phyloP scores from a whole-genome alignment of 1,284 basidiomycete genomes.

The Vanrija humicola region DNA sequence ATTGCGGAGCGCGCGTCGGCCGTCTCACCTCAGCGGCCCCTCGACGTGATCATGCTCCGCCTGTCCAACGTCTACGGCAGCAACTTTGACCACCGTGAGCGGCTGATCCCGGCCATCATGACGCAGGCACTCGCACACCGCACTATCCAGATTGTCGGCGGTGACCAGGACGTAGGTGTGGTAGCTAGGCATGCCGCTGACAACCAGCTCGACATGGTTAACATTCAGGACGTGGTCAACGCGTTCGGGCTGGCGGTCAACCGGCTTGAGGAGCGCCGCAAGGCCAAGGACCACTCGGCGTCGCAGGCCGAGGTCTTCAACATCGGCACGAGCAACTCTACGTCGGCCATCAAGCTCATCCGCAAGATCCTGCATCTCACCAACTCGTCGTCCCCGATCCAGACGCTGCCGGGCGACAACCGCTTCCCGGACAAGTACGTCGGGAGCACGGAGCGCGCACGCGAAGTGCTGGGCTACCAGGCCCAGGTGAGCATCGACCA shows the following conservation, averaged over 20 bases:
- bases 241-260: slow-evolving; percentile 20
- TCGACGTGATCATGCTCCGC: slow-evolving; percentile 22
- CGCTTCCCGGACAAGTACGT: slow-evolving; percentile 21
- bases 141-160: slow-evolving; percentile 26
- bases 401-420: slow-evolving; percentile 20
- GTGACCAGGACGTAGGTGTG: slow-evolving; percentile 22
- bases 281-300: background rate
- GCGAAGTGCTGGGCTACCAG: slow-evolving; percentile 16
- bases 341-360: slow-evolving; percentile 18
- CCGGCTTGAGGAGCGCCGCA: slow-evolving; percentile 1
- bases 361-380: slow-evolving; percentile 24
- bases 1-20: background rate
- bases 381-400: slow-evolving; percentile 26
- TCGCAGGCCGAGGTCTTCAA: slow-evolving; percentile 23
- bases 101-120: slow-evolving; percentile 26
- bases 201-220: slow-evolving; percentile 20
- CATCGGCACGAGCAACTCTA: slow-evolving; percentile 17
- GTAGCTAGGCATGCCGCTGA: background rate
- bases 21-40: background rate
- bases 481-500: slow-evolving; percentile 22
- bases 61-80: slow-evolving; percentile 28
- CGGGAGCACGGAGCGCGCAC: slow-evolving; percentile 14
- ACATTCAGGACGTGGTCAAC: slow-evolving; percentile 29
- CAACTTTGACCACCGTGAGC: slow-evolving; percentile 20
- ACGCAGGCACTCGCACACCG: slow-evolving; percentile 22